These are phyloP conservation scores for Mariannaea elegans DNA, from an alignment of 2,329 filamentous ascomycete genomes.

Conservation along the genomic window DNA sequence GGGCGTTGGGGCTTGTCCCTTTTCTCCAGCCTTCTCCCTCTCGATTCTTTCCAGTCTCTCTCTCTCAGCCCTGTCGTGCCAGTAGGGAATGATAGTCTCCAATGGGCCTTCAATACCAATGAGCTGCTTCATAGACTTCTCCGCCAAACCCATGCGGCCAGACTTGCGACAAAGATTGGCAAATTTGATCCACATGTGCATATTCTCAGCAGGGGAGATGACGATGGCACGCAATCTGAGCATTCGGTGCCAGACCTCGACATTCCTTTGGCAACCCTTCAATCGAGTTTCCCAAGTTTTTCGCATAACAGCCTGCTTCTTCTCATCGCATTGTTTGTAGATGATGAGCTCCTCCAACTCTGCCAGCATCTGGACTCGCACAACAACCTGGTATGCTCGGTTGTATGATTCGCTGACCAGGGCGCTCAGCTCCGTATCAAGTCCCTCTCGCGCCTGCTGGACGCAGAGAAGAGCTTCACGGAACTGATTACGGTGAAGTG, in stretches of 20 bases:
- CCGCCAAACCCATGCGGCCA: conserved; percentile 89
- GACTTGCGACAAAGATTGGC: conserved; percentile 98
- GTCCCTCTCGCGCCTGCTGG: conserved; percentile 87
- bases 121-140: conserved; percentile 93
- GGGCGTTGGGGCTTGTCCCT: conserved; percentile 31
- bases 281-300: conserved; percentile 95
- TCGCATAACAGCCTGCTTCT: conserved; percentile 90
- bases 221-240: conserved; percentile 93
- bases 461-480: conserved; percentile 89
- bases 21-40: not conserved
- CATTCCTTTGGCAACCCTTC: conserved; percentile 94
- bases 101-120: conserved; percentile 75
- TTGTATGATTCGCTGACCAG: conserved; percentile 99
- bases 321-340: conserved; percentile 93
- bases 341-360: conserved; percentile 97
- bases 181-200: conserved; percentile 99
- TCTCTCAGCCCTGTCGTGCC: conserved; percentile 49
- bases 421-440: conserved; percentile 95
- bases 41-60: not conserved
- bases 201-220: conserved; percentile 89
- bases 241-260: conserved; percentile 99
- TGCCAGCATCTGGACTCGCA: conserved; percentile 98
- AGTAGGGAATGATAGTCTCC: conserved; percentile 68
- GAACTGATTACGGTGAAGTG: conserved; percentile 95
- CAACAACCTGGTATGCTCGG: conserved; percentile 95